Evolutionary conservation across 164 flowering plant genomes (phyloP).

Genomic region (Berberis vulgaris): DNA sequence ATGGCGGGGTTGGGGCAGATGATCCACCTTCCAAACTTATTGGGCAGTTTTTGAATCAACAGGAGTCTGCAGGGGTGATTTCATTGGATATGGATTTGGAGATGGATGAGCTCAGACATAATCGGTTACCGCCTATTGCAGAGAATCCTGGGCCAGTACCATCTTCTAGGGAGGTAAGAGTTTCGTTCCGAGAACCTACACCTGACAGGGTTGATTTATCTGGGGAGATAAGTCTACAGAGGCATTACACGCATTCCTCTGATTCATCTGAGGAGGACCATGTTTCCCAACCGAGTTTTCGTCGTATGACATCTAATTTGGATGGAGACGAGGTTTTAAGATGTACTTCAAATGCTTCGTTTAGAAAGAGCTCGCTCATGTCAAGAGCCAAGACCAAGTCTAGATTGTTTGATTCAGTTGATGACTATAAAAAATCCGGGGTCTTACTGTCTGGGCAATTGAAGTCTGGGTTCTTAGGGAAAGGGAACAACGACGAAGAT

Average conservation of each 20-base stretch:
- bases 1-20: neutral
- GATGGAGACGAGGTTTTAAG: conserved; percentile 9
- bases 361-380: conserved; percentile 15
- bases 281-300: neutral
- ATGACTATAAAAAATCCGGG: conserved; percentile 5
- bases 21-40: conserved; percentile 22
- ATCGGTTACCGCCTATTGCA: conserved; percentile 8
- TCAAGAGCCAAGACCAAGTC: conserved; percentile 38
- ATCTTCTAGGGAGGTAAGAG: conserved; percentile 22
- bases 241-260: conserved; percentile 8
- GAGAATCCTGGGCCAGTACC: neutral
- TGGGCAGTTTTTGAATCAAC: conserved; percentile 17
- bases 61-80: conserved; percentile 11
- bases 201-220: conserved; percentile 6
- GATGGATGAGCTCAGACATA: conserved; percentile 20
- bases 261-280: conserved; percentile 10
- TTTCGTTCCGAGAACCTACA: conserved; percentile 27
- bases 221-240: conserved; percentile 11
- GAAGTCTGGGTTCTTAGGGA: conserved; percentile 19
- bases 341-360: conserved; percentile 25
- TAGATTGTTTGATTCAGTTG: conserved; percentile 35
- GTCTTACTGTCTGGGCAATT: conserved; percentile 10
- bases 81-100: conserved; percentile 25
- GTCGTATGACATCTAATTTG: neutral
- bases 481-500: conserved; percentile 15